Conservation (phyloP, 2,329 filamentous ascomycete genomes). For the Fusarium gaditjirri region DNA sequence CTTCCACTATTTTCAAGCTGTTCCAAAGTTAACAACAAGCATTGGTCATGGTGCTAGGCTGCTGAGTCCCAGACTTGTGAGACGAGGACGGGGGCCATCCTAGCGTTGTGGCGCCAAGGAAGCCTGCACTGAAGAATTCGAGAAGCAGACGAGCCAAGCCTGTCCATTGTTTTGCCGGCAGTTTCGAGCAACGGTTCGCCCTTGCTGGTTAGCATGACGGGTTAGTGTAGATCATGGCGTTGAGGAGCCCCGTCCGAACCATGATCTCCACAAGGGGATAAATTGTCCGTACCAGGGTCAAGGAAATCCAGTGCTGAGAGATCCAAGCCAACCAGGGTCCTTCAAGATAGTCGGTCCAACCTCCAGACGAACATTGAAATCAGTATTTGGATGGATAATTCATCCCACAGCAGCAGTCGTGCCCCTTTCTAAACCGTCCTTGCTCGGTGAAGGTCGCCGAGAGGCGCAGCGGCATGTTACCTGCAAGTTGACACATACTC, state of each 20-base stretch:
- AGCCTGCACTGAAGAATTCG: conserved; percentile 30
- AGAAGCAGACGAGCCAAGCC: conserved; percentile 35
- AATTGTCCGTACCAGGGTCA: conserved; percentile 44
- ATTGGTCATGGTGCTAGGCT: conserved; percentile 22
- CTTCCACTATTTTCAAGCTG: conserved; percentile 22
- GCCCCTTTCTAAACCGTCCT: conserved; percentile 35
- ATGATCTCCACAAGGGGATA: conserved; percentile 48
- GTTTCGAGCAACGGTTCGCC: conserved; percentile 42
- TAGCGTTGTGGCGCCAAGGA: conserved; percentile 33
- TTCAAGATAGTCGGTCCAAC: conserved; percentile 25
- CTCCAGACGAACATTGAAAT: conserved; percentile 24
- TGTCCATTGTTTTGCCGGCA: conserved; percentile 38
- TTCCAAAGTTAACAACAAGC: conserved; percentile 1
- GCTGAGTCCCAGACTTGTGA: conserved; percentile 5
- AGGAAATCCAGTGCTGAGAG: conserved; percentile 28
- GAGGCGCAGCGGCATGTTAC: conserved; percentile 41
- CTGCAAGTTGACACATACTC: conserved; percentile 40
- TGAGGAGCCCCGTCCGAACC: conserved; percentile 46
- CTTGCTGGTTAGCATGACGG: conserved; percentile 43
- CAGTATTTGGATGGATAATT: conserved; percentile 20
- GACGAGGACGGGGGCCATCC: conserved; percentile 26
- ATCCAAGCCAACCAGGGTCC: conserved; percentile 25
- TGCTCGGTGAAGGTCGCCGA: conserved; percentile 25
- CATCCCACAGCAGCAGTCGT: conserved; percentile 24
- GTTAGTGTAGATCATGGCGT: conserved; percentile 46